phyloP scores from a whole-genome alignment of 1,284 basidiomycete species.

The Xanthoconium separans region DNA sequence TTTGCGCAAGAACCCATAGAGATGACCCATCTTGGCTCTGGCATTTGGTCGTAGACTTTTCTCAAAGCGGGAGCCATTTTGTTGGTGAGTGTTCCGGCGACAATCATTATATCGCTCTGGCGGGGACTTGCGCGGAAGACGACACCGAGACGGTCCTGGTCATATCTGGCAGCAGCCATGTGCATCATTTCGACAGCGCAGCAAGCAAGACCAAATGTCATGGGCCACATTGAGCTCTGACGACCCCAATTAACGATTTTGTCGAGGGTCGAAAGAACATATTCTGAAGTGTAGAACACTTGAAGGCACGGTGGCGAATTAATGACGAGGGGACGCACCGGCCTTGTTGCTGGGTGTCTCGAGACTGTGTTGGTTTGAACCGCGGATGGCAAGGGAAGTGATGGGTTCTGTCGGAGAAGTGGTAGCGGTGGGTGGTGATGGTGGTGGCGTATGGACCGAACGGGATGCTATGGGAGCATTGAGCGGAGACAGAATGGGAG shows the following conservation, averaged over 20 bases:
- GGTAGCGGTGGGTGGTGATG: constrained; percentile 43
- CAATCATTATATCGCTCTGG: constrained; percentile 99
- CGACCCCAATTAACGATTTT: constrained; percentile 98
- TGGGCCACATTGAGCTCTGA: constrained; percentile 99
- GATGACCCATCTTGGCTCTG: constrained; percentile 97
- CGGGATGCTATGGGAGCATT: constrained; percentile 43
- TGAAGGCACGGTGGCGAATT: constrained; percentile 3
- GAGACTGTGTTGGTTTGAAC: constrained; percentile 82
- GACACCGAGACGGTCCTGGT: constrained; percentile 96
- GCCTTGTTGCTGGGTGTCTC: constrained; percentile 89
- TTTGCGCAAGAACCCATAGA: constrained; percentile 99
- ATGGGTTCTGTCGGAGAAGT: constrained; percentile 53
- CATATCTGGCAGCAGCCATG: constrained; percentile 98
- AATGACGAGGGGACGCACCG: constrained; percentile 50
- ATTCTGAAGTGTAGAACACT: constrained; percentile 60
- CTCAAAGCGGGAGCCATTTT: constrained; percentile 99
- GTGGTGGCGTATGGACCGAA: constrained; percentile 52
- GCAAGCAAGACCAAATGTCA: constrained; percentile 98
- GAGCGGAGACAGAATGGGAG: constrained; percentile 9
- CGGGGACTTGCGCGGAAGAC: constrained; percentile 98
- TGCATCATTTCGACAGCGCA: constrained; percentile 99
- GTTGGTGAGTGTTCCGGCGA: constrained; percentile 98
- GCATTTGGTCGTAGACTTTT: constrained; percentile 98
- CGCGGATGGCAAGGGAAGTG: constrained; percentile 68
- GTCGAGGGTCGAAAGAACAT: constrained; percentile 94